Conservation (phyloP, 345 rosid genomes). For the Hibiscus trionum region DNA sequence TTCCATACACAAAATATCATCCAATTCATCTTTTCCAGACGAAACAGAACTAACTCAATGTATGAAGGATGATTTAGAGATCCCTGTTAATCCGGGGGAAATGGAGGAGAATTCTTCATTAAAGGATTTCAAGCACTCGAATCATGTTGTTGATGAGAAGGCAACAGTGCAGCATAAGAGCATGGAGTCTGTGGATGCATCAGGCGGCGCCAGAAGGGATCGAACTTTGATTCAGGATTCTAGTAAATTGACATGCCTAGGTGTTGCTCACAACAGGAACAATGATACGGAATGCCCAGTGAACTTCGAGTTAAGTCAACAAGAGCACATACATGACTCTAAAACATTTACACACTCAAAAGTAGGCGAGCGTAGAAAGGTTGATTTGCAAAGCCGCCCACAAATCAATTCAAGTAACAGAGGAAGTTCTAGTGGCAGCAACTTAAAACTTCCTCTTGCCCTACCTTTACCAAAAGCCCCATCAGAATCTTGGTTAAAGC, state of each 20-base stretch:
- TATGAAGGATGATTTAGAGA: conserved; percentile 11
- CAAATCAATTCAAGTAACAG: conserved; percentile 17
- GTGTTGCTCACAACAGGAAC: conserved; percentile 18
- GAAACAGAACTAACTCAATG: not conserved
- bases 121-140: conserved; percentile 15
- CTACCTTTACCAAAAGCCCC: conserved; percentile 80
- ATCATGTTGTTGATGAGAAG: not conserved
- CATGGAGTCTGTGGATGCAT: conserved; percentile 13
- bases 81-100: conserved; percentile 17
- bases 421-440: conserved; percentile 17
- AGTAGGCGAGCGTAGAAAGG: conserved; percentile 23
- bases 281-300: conserved; percentile 24
- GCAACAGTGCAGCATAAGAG: conserved; percentile 6
- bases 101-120: conserved; percentile 21
- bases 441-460: conserved; percentile 36
- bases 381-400: conserved; percentile 24
- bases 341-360: conserved; percentile 11
- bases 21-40: conserved; percentile 19
- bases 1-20: conserved; percentile 36
- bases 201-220: conserved; percentile 12
- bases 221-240: conserved; percentile 8
- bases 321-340: conserved; percentile 1
- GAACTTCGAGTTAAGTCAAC: conserved; percentile 7
- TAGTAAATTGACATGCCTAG: conserved; percentile 13
- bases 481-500: conserved; percentile 78